Base-by-base conservation (phyloP, 306 rosid genomes). In the Rosa persica region DNA sequence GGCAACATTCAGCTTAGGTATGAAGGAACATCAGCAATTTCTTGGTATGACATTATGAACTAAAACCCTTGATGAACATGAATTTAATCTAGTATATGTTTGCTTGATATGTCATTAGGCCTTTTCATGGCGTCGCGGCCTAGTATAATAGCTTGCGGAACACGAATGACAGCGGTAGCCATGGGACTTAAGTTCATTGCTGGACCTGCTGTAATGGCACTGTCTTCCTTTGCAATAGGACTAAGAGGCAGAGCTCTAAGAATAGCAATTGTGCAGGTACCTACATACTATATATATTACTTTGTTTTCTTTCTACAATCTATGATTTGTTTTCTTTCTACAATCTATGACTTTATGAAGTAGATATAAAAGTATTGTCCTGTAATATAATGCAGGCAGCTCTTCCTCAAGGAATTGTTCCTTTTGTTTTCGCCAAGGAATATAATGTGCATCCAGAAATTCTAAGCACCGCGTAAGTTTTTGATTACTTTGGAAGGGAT, bases 1-100 rank as follows among this genome's bases (percentile, higher is more conserved):
- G 99, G 98, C 99, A 38, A 90, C 89, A 81, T 92, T 95, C 93
- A 93, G 99, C 92, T 85, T 95, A 93, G 98, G 98, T 94, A 89
- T 49, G 86, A 77, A 72, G 65, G 48, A 57, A 65, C 27, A 76
- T 30, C 30, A 49, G 17, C 48, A 22, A 4, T 67, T 76, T 74
- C 36, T 8, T 48, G 12, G 49, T 40, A 47, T 61, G n/a, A 38
- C 43, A 61, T 51, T 57, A 7, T 64, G 36, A 61, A 44, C 15
- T 8, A n/a, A 61, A 55, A 60, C 57, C 48, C 39, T 60, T 39
- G 60, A 66, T 52, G 64, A 42, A 42, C 47, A 38, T 70, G 73
- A 47, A 19, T 2, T 62, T 30, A 62, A 30, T 5, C 6, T 62
- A 62, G 52, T 52, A 73, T 48, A 62, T 65, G 46, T 42, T 47